phyloP scores from a whole-genome alignment of 257 asterid species.

The Mentha longifolia region DNA sequence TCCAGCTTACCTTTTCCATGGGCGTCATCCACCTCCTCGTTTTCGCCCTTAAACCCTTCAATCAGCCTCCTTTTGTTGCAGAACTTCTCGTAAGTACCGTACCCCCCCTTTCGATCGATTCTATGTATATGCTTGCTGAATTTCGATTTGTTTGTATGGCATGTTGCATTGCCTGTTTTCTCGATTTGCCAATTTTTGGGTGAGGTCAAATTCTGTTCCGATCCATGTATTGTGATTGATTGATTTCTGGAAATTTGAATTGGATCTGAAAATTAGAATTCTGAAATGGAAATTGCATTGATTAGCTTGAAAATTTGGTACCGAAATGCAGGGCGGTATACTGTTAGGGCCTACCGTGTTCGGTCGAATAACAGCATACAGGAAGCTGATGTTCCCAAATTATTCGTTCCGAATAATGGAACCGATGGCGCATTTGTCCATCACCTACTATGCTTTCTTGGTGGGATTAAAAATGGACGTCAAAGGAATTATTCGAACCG shows the following conservation, averaged over 20 bases:
- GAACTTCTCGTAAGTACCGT: constrained; percentile 70
- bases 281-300: background rate
- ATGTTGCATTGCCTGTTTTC: background rate
- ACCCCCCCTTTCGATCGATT: background rate
- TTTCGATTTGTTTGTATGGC: background rate
- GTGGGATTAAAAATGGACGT: constrained; percentile 77
- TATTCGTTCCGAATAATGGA: constrained; percentile 65
- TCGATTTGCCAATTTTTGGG: background rate
- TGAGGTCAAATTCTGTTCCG: background rate
- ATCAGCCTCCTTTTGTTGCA: constrained; percentile 76
- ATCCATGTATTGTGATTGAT: background rate
- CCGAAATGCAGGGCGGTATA: constrained; percentile 68
- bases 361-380: constrained; percentile 49
- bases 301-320: too few relatives aligned
- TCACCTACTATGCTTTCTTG: constrained; percentile 71
- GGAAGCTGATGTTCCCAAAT: constrained; percentile 57
- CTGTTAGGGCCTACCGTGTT: constrained; percentile 74
- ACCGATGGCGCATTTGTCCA: constrained; percentile 86
- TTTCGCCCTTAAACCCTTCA: constrained; percentile 58
- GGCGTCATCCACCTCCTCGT: constrained; percentile 53
- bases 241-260: background rate
- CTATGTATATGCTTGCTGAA: background rate
- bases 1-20: constrained; percentile 70
- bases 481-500: constrained; percentile 51
- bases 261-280: too few relatives aligned